Evolutionary conservation across 179 eudicot genomes (phyloP), one percentile per base, ranked within the genome.

Genomic region (Sideroxylon spinosum): DNA sequence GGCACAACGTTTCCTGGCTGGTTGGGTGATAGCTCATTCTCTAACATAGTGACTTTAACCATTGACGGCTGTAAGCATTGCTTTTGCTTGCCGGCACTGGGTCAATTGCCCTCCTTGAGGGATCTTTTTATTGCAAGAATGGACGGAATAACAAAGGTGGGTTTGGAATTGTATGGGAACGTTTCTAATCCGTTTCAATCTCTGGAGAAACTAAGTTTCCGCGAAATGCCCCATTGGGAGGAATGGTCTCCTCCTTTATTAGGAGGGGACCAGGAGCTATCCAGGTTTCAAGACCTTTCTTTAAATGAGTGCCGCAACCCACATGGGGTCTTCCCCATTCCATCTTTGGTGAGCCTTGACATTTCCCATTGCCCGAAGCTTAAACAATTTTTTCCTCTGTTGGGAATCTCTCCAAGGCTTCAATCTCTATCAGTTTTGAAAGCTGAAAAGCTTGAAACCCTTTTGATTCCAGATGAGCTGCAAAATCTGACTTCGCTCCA

Each of bases 281-380:
- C 80, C 48, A 16, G 26, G 14, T 82, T 84, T 25, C 5, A 19
- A 48, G 65, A 57, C 49, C 75, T 84, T 20, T 17, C 0, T 29
- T 22, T 81, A 13, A 3, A 1, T 2, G 16, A 78, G 12, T 84
- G 86, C 50, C 86, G 82, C 0, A 25, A 67, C 60, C 60, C 78
- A 29, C 37, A 29, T 25, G 10, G 81, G 84, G 11, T 19, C 61
- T 0, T 62, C 81, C 3, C 83, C 86, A 11, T 75, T 29, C 80
- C 75, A 8, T 71, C 56, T 22, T 76, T 78, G 1, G 32, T 6
- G 22, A 64, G 64, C 7, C 44, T 80, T 37, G 9, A 16, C 0
- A 80, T 81, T 53, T 1, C 17, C 14, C 25, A 20, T 26, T 84
- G 83, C 53, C 68, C 72, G 12, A 12, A 9, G 12, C 53, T 68